Conservation (phyloP, 345 rosid species). For the Lepidium africanum region DNA sequence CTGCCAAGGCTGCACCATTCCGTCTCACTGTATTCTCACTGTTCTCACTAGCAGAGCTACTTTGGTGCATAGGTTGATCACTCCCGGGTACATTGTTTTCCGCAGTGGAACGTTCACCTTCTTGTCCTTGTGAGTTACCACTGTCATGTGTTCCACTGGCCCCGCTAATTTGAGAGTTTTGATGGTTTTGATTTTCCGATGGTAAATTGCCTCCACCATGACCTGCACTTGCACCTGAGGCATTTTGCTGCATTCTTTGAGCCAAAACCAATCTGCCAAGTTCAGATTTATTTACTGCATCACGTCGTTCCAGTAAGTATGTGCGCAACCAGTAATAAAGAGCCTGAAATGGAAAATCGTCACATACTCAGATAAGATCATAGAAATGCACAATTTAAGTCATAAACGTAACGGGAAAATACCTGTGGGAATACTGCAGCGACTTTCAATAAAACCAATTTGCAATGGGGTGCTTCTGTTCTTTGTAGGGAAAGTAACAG, state of each 20-base stretch:
- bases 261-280: conserved; percentile 70
- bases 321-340: conserved; percentile 98
- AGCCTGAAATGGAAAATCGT: conserved; percentile 44
- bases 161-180: conserved; percentile 48
- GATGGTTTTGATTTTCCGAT: conserved; percentile 62
- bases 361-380: conserved; percentile 5
- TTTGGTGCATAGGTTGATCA: conserved; percentile 76
- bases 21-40: conserved; percentile 63
- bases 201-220: conserved; percentile 46
- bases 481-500: conserved; percentile 93
- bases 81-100: conserved; percentile 53
- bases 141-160: conserved; percentile 68
- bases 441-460: conserved; percentile 83
- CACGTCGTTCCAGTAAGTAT: conserved; percentile 95
- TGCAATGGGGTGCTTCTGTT: conserved; percentile 97
- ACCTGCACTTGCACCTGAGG: conserved; percentile 44
- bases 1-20: conserved; percentile 55
- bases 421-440: conserved; percentile 96
- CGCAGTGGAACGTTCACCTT: conserved; percentile 59
- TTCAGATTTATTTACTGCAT: conserved; percentile 92
- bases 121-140: conserved; percentile 81
- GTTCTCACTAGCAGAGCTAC: conserved; percentile 50
- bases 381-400: conserved; percentile 8
- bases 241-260: conserved; percentile 89
- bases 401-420: neutral